Percentiles rank a stretch among this genome's conserved stretches.
phyloP scores from a whole-genome alignment of 2,329 filamentous ascomycete species.

The Colletotrichum nymphaeae region DNA sequence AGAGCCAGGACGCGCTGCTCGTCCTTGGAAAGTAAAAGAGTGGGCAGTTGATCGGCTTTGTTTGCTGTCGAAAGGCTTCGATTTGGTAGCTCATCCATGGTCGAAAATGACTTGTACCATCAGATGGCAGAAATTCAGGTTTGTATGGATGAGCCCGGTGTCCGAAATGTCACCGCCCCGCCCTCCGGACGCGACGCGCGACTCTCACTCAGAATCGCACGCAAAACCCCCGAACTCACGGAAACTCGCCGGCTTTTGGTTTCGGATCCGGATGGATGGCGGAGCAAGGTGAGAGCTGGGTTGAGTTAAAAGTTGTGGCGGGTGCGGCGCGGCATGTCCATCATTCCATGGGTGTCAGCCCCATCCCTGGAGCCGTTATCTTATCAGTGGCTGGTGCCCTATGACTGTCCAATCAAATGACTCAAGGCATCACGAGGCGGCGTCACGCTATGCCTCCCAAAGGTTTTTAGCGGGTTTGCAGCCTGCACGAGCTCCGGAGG shows the following conservation, averaged over 20 bases:
- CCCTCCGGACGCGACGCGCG: slow-evolving; percentile 24
- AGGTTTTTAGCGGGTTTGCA: slow-evolving; percentile 31
- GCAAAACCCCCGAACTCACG: background rate
- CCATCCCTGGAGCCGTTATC: background rate
- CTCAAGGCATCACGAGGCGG: slow-evolving; percentile 32
- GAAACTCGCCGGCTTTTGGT: background rate
- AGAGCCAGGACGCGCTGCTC: slow-evolving; percentile 76
- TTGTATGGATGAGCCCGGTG: background rate
- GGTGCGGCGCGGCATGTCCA: background rate
- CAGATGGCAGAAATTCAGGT: background rate
- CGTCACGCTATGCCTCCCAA: slow-evolving; percentile 35
- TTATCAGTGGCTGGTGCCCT: slow-evolving; percentile 15
- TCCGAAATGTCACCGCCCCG: slow-evolving; percentile 8
- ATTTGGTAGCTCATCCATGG: slow-evolving; percentile 41
- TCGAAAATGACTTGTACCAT: slow-evolving; percentile 11
- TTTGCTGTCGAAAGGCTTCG: slow-evolving; percentile 16
- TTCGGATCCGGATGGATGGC: slow-evolving; percentile 12
- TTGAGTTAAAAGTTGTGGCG: slow-evolving; percentile 2
- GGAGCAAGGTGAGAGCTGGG: background rate
- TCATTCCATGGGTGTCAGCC: background rate
- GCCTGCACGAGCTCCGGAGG: slow-evolving; percentile 33
- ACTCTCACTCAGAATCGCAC: background rate
- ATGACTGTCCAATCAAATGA: slow-evolving; percentile 32
- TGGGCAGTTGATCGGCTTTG: slow-evolving; percentile 47
- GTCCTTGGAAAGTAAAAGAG: slow-evolving; percentile 70